Conservation (phyloP, 331 rosid species). For the Cydonia oblonga region DNA sequence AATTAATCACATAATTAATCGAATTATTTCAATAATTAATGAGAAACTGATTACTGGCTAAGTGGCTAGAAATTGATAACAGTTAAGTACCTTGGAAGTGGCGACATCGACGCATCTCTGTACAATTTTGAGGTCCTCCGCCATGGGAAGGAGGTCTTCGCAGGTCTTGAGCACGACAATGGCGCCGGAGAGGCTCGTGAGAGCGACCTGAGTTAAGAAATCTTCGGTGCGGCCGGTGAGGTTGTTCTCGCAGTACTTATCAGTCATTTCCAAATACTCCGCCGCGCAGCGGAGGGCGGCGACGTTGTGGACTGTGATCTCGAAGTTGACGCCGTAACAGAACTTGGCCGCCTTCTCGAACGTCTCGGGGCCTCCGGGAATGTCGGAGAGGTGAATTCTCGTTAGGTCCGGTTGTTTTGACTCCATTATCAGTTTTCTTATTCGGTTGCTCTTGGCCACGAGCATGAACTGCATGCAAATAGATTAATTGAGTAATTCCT, state of each 20-base stretch:
- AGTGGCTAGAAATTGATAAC: too few relatives aligned
- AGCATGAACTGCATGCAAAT: constrained; percentile 64
- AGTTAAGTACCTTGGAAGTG: constrained; percentile 23
- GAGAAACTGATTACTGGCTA: too few relatives aligned
- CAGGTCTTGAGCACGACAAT: constrained; percentile 58
- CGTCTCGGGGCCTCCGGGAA: constrained; percentile 78
- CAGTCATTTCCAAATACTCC: constrained; percentile 72
- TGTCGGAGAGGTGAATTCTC: constrained; percentile 41
- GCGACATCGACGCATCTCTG: constrained; percentile 46
- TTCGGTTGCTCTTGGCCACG: constrained; percentile 76
- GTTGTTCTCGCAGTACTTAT: constrained; percentile 51
- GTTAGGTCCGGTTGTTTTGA: constrained; percentile 51
- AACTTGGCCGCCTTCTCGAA: constrained; percentile 87
- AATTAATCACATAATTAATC: background rate
- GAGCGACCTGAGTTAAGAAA: constrained; percentile 59
- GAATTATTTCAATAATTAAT: too few relatives aligned
- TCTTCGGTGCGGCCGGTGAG: constrained; percentile 65
- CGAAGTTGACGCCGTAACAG: constrained; percentile 88
- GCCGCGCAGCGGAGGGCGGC: constrained; percentile 80
- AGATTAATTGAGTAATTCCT: background rate
- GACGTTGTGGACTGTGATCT: constrained; percentile 67
- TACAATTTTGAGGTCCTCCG: constrained; percentile 39
- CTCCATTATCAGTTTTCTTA: constrained; percentile 61
- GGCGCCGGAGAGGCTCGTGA: constrained; percentile 50
- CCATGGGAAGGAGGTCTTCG: constrained; percentile 39